Evolutionary conservation across 257 asterid genomes (phyloP).

Genomic region (Nemophila menziesii): DNA sequence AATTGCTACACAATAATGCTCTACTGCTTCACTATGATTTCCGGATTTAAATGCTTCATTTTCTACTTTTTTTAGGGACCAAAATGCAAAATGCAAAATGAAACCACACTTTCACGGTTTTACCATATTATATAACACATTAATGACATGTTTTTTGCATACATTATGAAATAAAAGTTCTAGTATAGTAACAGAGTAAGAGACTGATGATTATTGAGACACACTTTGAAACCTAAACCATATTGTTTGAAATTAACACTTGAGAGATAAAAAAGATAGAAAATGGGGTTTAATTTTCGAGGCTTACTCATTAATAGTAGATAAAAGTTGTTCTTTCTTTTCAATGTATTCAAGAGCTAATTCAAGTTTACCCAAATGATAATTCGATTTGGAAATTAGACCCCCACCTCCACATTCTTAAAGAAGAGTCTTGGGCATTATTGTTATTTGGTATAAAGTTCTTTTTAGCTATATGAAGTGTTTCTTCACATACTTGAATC

Average conservation of each 20-base stretch:
- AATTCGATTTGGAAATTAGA: constrained; percentile 55
- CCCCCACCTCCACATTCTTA: constrained; percentile 74
- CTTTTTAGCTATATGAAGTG: constrained; percentile 54
- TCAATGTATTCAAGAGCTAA: constrained; percentile 75
- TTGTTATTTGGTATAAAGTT: constrained; percentile 28
- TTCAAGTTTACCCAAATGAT: constrained; percentile 73
- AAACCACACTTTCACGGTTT: constrained; percentile 3
- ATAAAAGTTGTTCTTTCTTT: constrained; percentile 35
- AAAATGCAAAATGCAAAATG: constrained; percentile 1
- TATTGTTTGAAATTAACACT: constrained; percentile 17
- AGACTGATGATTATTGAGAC: constrained; percentile 27
- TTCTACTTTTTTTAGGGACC: constrained; percentile 57
- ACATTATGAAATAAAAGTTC: constrained; percentile 71
- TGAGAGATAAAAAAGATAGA: constrained; percentile 2
- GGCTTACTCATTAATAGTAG: constrained; percentile 34
- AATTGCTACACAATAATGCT: constrained; percentile 71
- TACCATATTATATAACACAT: background rate
- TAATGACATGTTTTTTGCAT: no score
- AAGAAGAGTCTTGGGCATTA: constrained; percentile 27
- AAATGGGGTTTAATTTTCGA: no score
- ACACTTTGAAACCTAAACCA: constrained; percentile 32
- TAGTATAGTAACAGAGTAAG: constrained; percentile 53
- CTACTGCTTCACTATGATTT: constrained; percentile 70
- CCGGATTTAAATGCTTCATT: constrained; percentile 77
- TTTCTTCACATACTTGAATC: constrained; percentile 65